Percentiles rank a stretch among this genome's conserved stretches.
Conservation (phyloP, 306 rosid species). For the Sindora glabra region DNA sequence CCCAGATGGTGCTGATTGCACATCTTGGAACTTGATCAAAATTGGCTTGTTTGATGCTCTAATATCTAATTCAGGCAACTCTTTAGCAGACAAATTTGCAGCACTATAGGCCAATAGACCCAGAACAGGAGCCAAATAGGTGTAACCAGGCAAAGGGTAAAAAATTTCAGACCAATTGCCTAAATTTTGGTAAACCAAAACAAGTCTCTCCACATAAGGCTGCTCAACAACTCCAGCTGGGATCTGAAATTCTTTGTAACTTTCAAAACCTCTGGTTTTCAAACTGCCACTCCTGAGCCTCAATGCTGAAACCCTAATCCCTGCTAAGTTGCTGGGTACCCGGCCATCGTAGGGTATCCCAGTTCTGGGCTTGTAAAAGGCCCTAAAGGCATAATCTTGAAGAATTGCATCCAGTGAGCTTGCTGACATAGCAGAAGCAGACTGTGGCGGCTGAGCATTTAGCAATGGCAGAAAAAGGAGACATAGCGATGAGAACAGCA, state of each 20-base stretch:
- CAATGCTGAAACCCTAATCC: conserved; percentile 28
- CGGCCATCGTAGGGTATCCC: conserved; percentile 25
- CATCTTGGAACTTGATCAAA: conserved; percentile 26
- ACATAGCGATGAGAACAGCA: background rate
- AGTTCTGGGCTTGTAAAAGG: conserved; percentile 22
- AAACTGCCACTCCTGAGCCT: conserved; percentile 46
- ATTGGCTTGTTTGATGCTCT: conserved; percentile 26
- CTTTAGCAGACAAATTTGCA: conserved; percentile 27
- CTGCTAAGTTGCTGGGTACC: conserved; percentile 30
- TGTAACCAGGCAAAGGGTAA: conserved; percentile 45
- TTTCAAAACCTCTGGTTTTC: conserved; percentile 23
- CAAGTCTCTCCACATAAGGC: conserved; percentile 43
- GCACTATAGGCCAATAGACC: conserved; percentile 45
- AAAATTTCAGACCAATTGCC: conserved; percentile 40
- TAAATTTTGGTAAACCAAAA: conserved; percentile 43
- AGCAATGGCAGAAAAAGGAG: conserved; percentile 15
- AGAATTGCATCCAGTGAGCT: conserved; percentile 34
- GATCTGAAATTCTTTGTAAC: conserved; percentile 47
- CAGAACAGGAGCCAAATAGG: conserved; percentile 45
- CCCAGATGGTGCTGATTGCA: conserved; percentile 1
- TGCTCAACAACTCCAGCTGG: conserved; percentile 36
- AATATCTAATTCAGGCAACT: conserved; percentile 32
- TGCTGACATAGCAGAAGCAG: conserved; percentile 5
- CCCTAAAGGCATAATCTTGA: conserved; percentile 39
- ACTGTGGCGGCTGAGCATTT: conserved; percentile 12